A percentile compares a stretch with the other conserved stretches of the same genome.
These are phyloP conservation scores for Hypomontagnella monticulosa DNA, from an alignment of 495 filamentous ascomycete species.

Conservation along the genomic window DNA sequence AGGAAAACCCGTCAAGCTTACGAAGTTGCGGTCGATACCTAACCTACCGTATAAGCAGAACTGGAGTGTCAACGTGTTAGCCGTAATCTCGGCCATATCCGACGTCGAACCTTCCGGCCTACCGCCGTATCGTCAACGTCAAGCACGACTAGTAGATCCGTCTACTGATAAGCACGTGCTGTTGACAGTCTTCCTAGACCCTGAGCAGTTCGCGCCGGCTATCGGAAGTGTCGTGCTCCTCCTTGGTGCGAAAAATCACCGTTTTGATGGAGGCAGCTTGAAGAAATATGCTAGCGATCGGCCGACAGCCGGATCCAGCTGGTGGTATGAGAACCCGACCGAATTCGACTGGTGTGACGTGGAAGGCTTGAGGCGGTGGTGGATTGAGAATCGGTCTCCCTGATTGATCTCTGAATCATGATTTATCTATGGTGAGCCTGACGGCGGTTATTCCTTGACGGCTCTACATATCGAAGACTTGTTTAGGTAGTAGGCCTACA, in stretches of 20 bases:
- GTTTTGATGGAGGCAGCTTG: constrained; percentile 56
- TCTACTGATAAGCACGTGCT: constrained; percentile 55
- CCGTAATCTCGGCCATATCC: constrained; percentile 53
- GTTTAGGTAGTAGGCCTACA: too few species aligned
- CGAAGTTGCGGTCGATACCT: constrained; percentile 52
- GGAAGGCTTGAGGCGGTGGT: constrained; percentile 51
- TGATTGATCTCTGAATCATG: neutral
- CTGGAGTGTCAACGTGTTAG: constrained; percentile 58
- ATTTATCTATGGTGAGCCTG: neutral
- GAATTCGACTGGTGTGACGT: constrained; percentile 56
- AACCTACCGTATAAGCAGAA: constrained; percentile 60
- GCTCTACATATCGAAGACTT: too few species aligned
- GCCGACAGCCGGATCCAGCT: constrained; percentile 41
- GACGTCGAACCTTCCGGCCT: constrained; percentile 49
- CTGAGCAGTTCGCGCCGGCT: constrained; percentile 50
- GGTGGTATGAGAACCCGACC: constrained; percentile 55
- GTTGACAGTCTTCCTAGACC: constrained; percentile 58
- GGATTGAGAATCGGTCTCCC: constrained; percentile 33
- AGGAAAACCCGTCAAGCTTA: constrained; percentile 51
- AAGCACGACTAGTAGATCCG: constrained; percentile 52
- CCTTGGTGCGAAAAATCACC: constrained; percentile 59
- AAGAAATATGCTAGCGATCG: constrained; percentile 59
- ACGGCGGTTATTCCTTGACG: too few species aligned
- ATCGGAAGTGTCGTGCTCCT: constrained; percentile 56
- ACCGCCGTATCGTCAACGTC: constrained; percentile 54